Evolutionary conservation across 495 filamentous ascomycete species (phyloP).

Genomic region (Talaromyces proteolyticus): DNA sequence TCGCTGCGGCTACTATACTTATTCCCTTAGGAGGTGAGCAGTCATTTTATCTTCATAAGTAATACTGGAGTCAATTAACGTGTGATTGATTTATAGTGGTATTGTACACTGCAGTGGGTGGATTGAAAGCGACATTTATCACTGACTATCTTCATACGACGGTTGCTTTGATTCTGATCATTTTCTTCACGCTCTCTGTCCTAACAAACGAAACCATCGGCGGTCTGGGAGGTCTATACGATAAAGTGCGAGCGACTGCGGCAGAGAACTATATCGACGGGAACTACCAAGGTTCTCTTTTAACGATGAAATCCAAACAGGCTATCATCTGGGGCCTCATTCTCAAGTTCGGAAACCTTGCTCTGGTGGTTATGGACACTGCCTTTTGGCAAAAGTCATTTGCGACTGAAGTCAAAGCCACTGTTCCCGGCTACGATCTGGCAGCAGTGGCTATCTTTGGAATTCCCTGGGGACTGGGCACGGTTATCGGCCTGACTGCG

Average conservation of each 20-base stretch:
- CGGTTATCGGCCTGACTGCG: conserved; percentile 40
- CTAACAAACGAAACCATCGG: conserved; percentile 25
- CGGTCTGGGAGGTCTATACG: conserved; percentile 28
- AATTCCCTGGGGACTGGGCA: conserved; percentile 45
- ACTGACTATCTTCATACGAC: conserved; percentile 34
- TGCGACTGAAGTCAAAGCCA: conserved; percentile 33
- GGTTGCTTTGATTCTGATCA: conserved; percentile 31
- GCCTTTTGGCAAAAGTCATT: conserved; percentile 50
- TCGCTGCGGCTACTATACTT: conserved; percentile 35
- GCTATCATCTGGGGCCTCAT: conserved; percentile 44
- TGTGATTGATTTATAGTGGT: conserved; percentile 11
- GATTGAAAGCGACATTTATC: conserved; percentile 34
- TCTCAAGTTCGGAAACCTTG: conserved; percentile 42
- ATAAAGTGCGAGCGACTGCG: conserved; percentile 25
- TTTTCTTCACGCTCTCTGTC: conserved; percentile 30
- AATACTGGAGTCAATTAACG: background rate
- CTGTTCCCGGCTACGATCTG: conserved; percentile 38
- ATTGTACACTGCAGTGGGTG: conserved; percentile 33
- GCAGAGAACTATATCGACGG: conserved; percentile 33
- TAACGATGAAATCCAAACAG: conserved; percentile 46
- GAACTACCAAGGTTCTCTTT: conserved; percentile 40
- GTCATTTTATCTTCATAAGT: background rate
- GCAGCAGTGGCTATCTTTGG: conserved; percentile 39
- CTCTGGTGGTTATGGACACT: conserved; percentile 46
- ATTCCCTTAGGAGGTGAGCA: conserved; percentile 40